These are phyloP conservation scores for Racocetra persica DNA, from an alignment of 371 early-diverging fungal species.

Conservation along the genomic window DNA sequence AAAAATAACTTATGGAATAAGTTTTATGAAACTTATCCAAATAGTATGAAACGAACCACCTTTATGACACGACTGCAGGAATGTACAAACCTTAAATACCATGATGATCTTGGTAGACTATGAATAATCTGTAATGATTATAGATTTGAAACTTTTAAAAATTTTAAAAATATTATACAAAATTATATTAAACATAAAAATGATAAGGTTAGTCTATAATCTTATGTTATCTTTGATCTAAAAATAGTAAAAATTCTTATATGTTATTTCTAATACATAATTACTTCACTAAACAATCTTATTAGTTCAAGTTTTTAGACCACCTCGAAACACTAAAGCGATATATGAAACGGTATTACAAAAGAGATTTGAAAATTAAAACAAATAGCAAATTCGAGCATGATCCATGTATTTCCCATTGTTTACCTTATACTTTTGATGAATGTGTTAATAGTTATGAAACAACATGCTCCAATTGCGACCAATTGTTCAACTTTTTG, in stretches of 20 bases:
- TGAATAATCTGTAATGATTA: conserved; percentile 7
- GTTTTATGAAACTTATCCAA: not conserved
- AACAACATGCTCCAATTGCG: not conserved
- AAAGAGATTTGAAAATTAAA: conserved; percentile 5
- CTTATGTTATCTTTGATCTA: no score
- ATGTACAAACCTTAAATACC: conserved; percentile 17
- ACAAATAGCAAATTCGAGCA: not conserved
- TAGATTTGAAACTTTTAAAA: not conserved
- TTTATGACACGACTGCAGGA: conserved; percentile 12
- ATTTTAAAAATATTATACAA: not conserved
- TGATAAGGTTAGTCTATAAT: not conserved
- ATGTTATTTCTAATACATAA: no score
- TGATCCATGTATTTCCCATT: conserved; percentile 16
- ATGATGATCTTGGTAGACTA: not conserved
- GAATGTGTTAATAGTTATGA: not conserved
- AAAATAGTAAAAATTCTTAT: no score
- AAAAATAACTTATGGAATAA: not conserved
- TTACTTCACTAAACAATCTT: no score
- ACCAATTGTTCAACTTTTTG: not conserved
- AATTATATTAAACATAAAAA: not conserved
- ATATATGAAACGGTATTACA: not conserved
- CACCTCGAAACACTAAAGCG: not conserved
- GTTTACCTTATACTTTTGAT: conserved; percentile 10
- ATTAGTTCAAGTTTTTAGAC: no score
- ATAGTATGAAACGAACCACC: conserved; percentile 11